phyloP scores from a whole-genome alignment of 2,329 filamentous ascomycete species.

The Coniochaeta prunicola region DNA sequence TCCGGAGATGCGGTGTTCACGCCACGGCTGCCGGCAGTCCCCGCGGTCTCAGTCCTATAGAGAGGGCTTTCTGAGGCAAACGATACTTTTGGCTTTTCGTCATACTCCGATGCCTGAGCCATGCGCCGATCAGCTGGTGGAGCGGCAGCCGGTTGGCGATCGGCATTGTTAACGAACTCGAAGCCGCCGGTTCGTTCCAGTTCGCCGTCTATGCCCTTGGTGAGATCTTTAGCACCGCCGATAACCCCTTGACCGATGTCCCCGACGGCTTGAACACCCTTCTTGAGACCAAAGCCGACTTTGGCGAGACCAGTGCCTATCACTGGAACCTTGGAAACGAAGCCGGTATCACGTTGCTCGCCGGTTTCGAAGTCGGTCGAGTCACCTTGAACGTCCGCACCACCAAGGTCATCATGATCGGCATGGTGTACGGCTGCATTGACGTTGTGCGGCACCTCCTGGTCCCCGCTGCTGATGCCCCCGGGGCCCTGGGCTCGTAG shows the following conservation, averaged over 20 bases:
- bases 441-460: slow-evolving; percentile 45
- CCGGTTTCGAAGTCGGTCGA: neutral
- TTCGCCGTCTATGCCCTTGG: slow-evolving; percentile 42
- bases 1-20: slow-evolving; percentile 18
- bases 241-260: slow-evolving; percentile 36
- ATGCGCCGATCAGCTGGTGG: slow-evolving; percentile 20
- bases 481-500: slow-evolving; percentile 39
- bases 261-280: slow-evolving; percentile 31
- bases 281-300: slow-evolving; percentile 43
- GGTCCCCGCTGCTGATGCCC: slow-evolving; percentile 44
- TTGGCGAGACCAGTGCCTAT: slow-evolving; percentile 33
- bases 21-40: slow-evolving; percentile 7
- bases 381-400: slow-evolving; percentile 13
- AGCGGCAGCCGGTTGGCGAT: slow-evolving; percentile 5
- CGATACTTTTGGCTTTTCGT: slow-evolving; percentile 25
- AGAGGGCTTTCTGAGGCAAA: slow-evolving; percentile 21
- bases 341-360: slow-evolving; percentile 13
- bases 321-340: slow-evolving; percentile 18
- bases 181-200: slow-evolving; percentile 52
- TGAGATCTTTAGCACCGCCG: slow-evolving; percentile 37
- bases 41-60: slow-evolving; percentile 25
- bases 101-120: slow-evolving; percentile 24
- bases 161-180: slow-evolving; percentile 18
- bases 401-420: slow-evolving; percentile 12
- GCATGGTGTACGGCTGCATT: slow-evolving; percentile 31